phyloP scores from a whole-genome alignment of 192 early-diverging fungal genomes.

The Backusella luteola region DNA sequence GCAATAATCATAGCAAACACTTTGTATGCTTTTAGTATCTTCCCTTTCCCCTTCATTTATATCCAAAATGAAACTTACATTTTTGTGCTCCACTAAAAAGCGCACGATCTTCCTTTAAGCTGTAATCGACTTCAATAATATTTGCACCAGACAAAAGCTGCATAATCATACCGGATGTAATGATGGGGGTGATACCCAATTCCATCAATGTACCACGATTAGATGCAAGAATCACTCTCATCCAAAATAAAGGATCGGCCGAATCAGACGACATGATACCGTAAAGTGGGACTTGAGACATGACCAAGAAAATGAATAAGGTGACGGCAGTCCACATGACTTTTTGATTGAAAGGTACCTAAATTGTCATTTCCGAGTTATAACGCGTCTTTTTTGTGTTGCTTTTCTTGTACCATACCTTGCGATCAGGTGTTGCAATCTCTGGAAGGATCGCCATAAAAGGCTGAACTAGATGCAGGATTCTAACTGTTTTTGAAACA shows the following conservation, averaged over 20 bases:
- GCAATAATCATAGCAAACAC: conserved; percentile 99
- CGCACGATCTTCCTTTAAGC: conserved; percentile 96
- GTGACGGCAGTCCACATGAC: conserved; percentile 99
- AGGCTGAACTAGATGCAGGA: conserved; percentile 95
- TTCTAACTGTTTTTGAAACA: conserved; percentile 67
- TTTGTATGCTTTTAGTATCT: conserved; percentile 18
- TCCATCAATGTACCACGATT: conserved; percentile 99
- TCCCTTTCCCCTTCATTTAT: background rate
- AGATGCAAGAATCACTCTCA: conserved; percentile 99
- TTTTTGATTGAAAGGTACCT: conserved; percentile 99
- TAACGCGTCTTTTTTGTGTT: background rate
- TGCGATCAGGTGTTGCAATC: conserved; percentile 95
- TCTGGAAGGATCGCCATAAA: conserved; percentile 99
- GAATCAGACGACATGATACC: conserved; percentile 99
- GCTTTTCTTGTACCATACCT: conserved; percentile 56
- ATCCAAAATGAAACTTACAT: conserved; percentile 43
- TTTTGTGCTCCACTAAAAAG: conserved; percentile 99
- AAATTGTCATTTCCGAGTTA: background rate
- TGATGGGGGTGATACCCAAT: conserved; percentile 98
- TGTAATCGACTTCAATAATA: conserved; percentile 98
- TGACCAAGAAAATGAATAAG: conserved; percentile 99
- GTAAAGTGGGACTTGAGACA: conserved; percentile 99
- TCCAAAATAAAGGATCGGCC: conserved; percentile 99
- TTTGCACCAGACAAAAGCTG: conserved; percentile 98
- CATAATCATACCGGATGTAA: conserved; percentile 99